A percentile compares a stretch with the other conserved stretches of the same genome.
Conservation (phyloP, 306 rosid genomes). For the Erythrophleum fordii region DNA sequence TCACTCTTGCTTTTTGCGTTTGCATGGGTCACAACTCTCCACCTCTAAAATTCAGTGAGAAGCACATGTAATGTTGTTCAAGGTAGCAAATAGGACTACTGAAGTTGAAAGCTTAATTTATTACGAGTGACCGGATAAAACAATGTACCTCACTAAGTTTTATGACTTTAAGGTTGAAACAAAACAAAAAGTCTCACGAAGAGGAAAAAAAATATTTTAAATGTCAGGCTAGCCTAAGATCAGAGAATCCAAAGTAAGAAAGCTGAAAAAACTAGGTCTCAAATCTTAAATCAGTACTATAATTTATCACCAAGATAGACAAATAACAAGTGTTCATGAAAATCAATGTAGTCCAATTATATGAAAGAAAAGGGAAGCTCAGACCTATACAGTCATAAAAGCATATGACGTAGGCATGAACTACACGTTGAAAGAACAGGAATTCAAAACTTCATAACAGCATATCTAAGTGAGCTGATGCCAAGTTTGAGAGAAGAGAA, state of each 20-base stretch:
- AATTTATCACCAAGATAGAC: neutral
- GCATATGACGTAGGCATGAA: conserved; percentile 15
- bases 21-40: conserved; percentile 74
- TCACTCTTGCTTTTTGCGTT: conserved; percentile 94
- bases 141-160: conserved; percentile 17
- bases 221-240: conserved; percentile 13
- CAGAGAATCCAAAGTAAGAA: conserved; percentile 38
- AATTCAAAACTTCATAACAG: conserved; percentile 15
- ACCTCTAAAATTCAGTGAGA: conserved; percentile 61
- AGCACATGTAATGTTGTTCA: conserved; percentile 30
- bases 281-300: neutral
- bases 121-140: conserved; percentile 29
- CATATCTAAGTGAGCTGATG: conserved; percentile 13
- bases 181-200: neutral
- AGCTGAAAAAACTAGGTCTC: conserved; percentile 24
- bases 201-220: neutral
- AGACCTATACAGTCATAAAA: neutral
- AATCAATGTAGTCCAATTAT: conserved; percentile 3
- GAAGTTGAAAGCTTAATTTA: neutral
- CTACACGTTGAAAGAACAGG: neutral
- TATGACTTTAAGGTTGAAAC: neutral
- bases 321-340: conserved; percentile 1
- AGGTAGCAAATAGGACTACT: conserved; percentile 22
- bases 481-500: neutral
- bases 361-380: conserved; percentile 4